Base-by-base conservation (phyloP, 805 yeast species). In the Yarrowia deformans region DNA sequence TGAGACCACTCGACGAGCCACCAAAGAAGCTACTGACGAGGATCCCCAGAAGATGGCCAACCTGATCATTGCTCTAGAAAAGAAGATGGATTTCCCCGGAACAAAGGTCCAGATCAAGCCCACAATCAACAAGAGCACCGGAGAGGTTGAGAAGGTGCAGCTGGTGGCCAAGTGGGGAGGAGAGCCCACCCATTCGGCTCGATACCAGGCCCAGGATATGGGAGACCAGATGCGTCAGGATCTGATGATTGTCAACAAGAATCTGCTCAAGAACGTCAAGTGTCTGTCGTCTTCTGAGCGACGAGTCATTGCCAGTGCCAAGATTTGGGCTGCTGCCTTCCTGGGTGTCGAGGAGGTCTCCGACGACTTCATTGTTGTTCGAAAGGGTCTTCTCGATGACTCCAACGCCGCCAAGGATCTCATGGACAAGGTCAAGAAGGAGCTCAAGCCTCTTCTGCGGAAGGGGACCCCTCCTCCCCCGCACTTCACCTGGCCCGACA, bases 121-220 rank as follows among this genome's bases (percentile, higher is more conserved):
- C 0, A 88, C 94, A 3, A 76, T 93, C 69, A 88, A 85, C 48
- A 84, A 82, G 70, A 88, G 85, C 45, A 70, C 69, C 16, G 77
- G 74, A 13, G 87, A 88, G 42, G 95, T 95, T 23, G 98, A 94
- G 72, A 95, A 95, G 77, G 98, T 94, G 32, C 99, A 95, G 79
- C 88, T 95, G 72, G 96, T 95, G 71, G 82, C 95, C 74, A 95
- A 95, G 78, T 95, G 99, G 99, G 99, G 99, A 74, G 99, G 99
- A 72, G 99, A 95, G 79, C 98, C 99, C 7, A 95, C 99, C 1
- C 99, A 95, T 78, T 93, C 98, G 12, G 98, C 98, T 1, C 86
- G 89, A 72, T 90, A 92, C 77, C 99, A 95, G 80, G 97, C 97
- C 0, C 85, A 89, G 37, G 99, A 95, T 78, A 86, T 95, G 19